These are phyloP conservation scores for Fusarium cyanostomum DNA, from an alignment of 2,329 filamentous ascomycete species.

Conservation along the genomic window DNA sequence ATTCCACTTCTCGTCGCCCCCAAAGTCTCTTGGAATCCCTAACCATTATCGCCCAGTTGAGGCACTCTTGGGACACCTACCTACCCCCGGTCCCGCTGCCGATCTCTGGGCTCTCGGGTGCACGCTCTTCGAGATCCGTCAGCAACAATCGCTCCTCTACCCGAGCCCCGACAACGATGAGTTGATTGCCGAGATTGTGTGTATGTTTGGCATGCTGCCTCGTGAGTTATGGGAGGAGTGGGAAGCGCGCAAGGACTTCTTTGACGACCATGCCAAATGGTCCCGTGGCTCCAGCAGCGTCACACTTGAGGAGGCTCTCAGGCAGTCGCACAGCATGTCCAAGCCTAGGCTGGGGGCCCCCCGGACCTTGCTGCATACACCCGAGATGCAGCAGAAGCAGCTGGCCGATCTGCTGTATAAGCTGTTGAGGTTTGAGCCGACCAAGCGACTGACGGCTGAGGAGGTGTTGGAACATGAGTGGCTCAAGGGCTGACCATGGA, in stretches of 20 bases:
- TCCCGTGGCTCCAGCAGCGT: not conserved
- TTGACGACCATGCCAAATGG: slow-evolving; percentile 30
- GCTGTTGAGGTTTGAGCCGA: slow-evolving; percentile 32
- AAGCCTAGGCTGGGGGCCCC: not conserved
- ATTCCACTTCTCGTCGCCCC: slow-evolving; percentile 19
- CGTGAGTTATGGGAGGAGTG: slow-evolving; percentile 46
- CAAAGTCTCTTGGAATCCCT: slow-evolving; percentile 41
- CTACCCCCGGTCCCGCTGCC: slow-evolving; percentile 20
- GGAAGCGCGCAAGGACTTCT: slow-evolving; percentile 35
- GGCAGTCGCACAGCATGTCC: too few species aligned
- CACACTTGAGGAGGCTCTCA: slow-evolving; percentile 7
- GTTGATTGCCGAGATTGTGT: slow-evolving; percentile 40
- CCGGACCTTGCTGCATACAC: not conserved
- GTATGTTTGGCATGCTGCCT: slow-evolving; percentile 46
- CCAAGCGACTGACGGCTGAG: slow-evolving; percentile 22
- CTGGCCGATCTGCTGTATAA: slow-evolving; percentile 41
- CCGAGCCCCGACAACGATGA: slow-evolving; percentile 44
- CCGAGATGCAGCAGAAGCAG: slow-evolving; percentile 30
- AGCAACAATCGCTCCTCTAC: slow-evolving; percentile 43
- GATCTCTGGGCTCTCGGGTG: slow-evolving; percentile 50
- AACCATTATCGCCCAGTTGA: slow-evolving; percentile 45
- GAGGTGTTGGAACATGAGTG: slow-evolving; percentile 36
- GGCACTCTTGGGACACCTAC: slow-evolving; percentile 30
- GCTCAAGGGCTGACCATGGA: too few species aligned
- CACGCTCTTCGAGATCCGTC: slow-evolving; percentile 47